Evolutionary conservation across 805 yeast genomes (phyloP).

Genomic region (Wickerhamomyces subpelliculosus): DNA sequence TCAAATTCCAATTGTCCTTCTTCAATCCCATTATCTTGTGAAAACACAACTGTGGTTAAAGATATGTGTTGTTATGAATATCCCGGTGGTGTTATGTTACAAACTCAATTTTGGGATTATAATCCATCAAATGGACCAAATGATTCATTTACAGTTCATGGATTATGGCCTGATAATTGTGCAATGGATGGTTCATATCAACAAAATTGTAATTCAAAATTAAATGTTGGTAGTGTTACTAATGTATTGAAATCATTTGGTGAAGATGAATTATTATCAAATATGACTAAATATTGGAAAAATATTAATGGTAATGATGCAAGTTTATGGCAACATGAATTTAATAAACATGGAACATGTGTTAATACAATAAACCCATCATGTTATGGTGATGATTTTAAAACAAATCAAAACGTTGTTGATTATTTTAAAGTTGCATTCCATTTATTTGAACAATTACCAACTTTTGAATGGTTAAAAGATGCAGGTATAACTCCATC

Average conservation of each 20-base stretch:
- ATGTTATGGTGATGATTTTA: constrained; percentile 45
- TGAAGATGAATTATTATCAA: constrained; percentile 45
- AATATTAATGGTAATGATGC: constrained; percentile 63
- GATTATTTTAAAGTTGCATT: constrained; percentile 65
- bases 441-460: constrained; percentile 47
- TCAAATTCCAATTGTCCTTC: constrained; percentile 37
- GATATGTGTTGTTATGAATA: constrained; percentile 81
- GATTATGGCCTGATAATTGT: constrained; percentile 87
- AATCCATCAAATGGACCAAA: constrained; percentile 65
- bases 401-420: constrained; percentile 38
- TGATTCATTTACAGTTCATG: constrained; percentile 73
- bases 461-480: constrained; percentile 62
- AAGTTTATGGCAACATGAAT: constrained; percentile 82
- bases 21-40: constrained; percentile 54
- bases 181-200: constrained; percentile 57
- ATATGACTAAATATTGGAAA: constrained; percentile 65
- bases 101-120: constrained; percentile 93
- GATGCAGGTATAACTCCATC: constrained; percentile 70
- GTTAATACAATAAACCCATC: constrained; percentile 68
- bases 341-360: constrained; percentile 92
- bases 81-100: constrained; percentile 77
- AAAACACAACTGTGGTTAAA: constrained; percentile 42
- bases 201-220: constrained; percentile 64
- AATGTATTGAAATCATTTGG: constrained; percentile 36
- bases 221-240: constrained; percentile 47